phyloP scores from a whole-genome alignment of 1,139 yeast species.

The Hansenula sp. region DNA sequence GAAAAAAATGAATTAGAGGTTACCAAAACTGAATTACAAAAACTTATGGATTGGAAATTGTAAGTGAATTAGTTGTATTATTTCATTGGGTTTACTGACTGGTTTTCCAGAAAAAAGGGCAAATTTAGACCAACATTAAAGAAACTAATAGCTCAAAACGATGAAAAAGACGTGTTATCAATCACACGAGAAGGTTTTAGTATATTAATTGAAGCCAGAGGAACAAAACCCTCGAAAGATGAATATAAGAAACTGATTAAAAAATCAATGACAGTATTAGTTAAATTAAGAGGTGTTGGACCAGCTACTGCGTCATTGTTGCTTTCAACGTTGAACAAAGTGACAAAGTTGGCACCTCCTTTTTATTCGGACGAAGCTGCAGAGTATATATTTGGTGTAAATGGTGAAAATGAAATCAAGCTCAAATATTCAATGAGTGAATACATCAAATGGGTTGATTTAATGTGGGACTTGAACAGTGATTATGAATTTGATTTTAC shows the following conservation, averaged over 20 bases:
- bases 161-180: slow-evolving; percentile 7
- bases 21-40: slow-evolving; percentile 15
- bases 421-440: slow-evolving; percentile 17
- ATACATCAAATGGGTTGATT: slow-evolving; percentile 11
- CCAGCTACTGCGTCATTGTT: slow-evolving; percentile 24
- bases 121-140: slow-evolving; percentile 21
- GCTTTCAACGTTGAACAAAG: slow-evolving; percentile 11
- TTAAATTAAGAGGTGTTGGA: slow-evolving; percentile 20
- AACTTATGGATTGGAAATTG: slow-evolving; percentile 22
- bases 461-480: slow-evolving; percentile 9
- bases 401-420: slow-evolving; percentile 8
- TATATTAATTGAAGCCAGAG: slow-evolving; percentile 2
- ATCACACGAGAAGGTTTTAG: slow-evolving; percentile 12
- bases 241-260: slow-evolving; percentile 10
- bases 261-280: slow-evolving; percentile 6
- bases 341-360: slow-evolving; percentile 19
- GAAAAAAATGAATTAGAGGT: slow-evolving; percentile 5
- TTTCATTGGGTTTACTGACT: background rate
- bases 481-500: slow-evolving; percentile 10
- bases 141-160: slow-evolving; percentile 17
- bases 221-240: slow-evolving; percentile 4
- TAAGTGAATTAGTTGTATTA: background rate
- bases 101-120: slow-evolving; percentile 13
- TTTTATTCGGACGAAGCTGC: slow-evolving; percentile 23
- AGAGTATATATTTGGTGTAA: slow-evolving; percentile 6